A percentile compares a stretch with the other conserved stretches of the same genome.
phyloP scores from a whole-genome alignment of 768 basidiomycete species.

The Royoungia palumana region DNA sequence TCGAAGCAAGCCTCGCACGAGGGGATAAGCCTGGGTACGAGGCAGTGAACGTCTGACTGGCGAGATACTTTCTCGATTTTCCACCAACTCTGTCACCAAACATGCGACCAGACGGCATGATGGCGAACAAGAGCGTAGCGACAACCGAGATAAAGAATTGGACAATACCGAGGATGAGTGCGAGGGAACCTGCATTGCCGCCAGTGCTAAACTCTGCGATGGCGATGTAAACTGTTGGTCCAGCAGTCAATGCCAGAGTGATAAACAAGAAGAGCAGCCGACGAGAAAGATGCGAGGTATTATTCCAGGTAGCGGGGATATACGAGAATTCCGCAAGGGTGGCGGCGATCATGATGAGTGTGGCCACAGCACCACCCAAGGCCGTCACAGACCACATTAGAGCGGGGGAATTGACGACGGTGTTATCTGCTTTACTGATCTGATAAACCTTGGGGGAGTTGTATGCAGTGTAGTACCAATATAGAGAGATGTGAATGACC shows the following conservation, averaged over 20 bases:
- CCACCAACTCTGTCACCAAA: conserved; percentile 97
- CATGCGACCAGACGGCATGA: conserved; percentile 96
- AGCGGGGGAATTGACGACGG: conserved; percentile 59
- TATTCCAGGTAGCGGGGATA: conserved; percentile 98
- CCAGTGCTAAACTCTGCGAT: conserved; percentile 65
- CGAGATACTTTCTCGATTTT: conserved; percentile 94
- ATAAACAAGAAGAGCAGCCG: conserved; percentile 86
- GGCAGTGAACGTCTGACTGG: conserved; percentile 97
- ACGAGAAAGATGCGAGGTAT: conserved; percentile 92
- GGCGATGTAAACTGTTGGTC: conserved; percentile 93
- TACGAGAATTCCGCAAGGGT: conserved; percentile 95
- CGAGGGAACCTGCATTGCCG: conserved; percentile 61
- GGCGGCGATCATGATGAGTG: conserved; percentile 92
- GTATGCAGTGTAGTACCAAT: conserved; percentile 94
- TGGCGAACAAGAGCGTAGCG: conserved; percentile 82
- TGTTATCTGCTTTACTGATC: conserved; percentile 29
- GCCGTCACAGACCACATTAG: conserved; percentile 93
- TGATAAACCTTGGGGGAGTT: conserved; percentile 88
- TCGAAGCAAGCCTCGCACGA: conserved; percentile 70
- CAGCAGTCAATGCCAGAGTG: conserved; percentile 87
- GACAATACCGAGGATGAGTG: conserved; percentile 92
- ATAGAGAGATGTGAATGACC: conserved; percentile 94
- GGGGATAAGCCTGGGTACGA: conserved; percentile 75
- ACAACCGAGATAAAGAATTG: conserved; percentile 93
- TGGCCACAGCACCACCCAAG: conserved; percentile 94